Base-by-base conservation (phyloP, 495 filamentous ascomycete genomes). In the Usnea hakonensis region DNA sequence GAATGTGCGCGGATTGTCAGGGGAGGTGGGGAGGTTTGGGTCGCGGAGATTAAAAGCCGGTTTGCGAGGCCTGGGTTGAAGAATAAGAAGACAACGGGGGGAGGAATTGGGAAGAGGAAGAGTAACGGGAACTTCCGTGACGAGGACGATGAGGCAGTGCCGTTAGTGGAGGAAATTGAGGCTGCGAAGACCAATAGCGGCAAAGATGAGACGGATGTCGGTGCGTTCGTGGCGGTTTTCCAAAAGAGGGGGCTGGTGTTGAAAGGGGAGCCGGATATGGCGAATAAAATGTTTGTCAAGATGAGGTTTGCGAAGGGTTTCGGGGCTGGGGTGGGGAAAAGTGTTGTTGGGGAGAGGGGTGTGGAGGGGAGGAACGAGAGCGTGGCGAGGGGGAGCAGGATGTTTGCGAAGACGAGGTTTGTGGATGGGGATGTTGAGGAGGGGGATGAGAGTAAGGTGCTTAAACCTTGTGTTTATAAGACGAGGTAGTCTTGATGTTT, bases 391-490 rank as follows among this genome's bases (percentile, higher is more conserved):
- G 50, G 64, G 7, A 58, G 44, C 71, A 65, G 10, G 69, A 65
- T 68, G 68, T 52, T 66, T 61, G 68, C 60, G 64, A 85, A 83
- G 77, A 86, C 78, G 72, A 84, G 79, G 64, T 87, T 83, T 67
- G 76, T 87, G 55, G 81, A 82, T 43, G 76, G 76, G 17, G 76
- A 76, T 48, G 77, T 83, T 59, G 89, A 88, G 72, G 82, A 35
- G 33, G 44, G 57, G 17, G 65, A 77, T 55, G 78, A 81, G 60
- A 65, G 80, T 40, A 81, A 78, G 64, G 86, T 95, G 56, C 73
- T 98, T 60, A 97, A 98, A 79, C 95, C 94, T 19, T 98, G 95
- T 78, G 88, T 97, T 57, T 98, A 98, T 71, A 98, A 97, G 80
- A 80, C 91, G 59, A 82, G 93, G 67, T 96, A 79, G 73, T 36